Evolutionary conservation across 768 basidiomycete genomes (phyloP).

Genomic region (Leccinellum rugosiceps): DNA sequence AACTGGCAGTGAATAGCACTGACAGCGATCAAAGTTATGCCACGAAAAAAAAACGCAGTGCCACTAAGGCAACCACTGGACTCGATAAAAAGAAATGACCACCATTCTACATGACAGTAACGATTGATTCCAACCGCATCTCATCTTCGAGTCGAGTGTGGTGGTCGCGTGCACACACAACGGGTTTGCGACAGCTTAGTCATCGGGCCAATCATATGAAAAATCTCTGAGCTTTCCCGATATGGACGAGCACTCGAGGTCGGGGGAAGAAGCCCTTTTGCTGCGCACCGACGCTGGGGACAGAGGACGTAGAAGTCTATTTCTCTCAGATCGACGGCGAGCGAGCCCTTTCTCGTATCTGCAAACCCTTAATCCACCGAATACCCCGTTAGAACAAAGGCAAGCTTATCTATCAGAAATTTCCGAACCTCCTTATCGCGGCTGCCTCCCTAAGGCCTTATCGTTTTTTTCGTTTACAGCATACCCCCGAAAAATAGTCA

Average conservation of each 20-base stretch:
- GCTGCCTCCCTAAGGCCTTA: slow-evolving; percentile 23
- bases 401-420: slow-evolving; percentile 32
- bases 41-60: not conserved
- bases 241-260: slow-evolving; percentile 6
- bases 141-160: not conserved
- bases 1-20: not conserved
- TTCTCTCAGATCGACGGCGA: not conserved
- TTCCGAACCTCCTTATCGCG: slow-evolving; percentile 30
- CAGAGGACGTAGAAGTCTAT: not conserved
- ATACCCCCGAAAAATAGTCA: slow-evolving; percentile 36
- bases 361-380: not conserved
- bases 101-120: too few relatives aligned
- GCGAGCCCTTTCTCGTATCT: not conserved
- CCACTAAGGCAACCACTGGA: not conserved
- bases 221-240: slow-evolving; percentile 13
- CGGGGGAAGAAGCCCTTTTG: slow-evolving; percentile 6
- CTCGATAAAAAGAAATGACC: not conserved
- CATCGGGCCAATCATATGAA: slow-evolving; percentile 31
- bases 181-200: slow-evolving; percentile 19
- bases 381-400: slow-evolving; percentile 29
- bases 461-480: slow-evolving; percentile 33
- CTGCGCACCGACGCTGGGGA: slow-evolving; percentile 7
- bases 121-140: too few relatives aligned
- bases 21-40: not conserved
- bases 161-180: slow-evolving; percentile 19